Evolutionary conservation across 164 flowering plant genomes (phyloP).

Genomic region (Vitis amurensis): DNA sequence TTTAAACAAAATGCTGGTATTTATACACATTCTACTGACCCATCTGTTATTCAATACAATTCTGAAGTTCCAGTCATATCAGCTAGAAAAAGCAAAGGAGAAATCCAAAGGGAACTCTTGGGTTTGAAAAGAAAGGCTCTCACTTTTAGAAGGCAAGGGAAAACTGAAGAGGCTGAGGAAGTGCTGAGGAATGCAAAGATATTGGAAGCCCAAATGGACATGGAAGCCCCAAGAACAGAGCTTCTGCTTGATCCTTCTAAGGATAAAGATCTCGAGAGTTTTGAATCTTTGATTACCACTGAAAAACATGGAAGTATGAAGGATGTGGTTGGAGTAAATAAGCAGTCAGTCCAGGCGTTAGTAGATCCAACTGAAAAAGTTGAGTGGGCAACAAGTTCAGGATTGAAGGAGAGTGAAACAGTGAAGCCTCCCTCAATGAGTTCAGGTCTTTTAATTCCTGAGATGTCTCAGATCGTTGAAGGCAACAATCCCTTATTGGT

Average conservation of each 20-base stretch:
- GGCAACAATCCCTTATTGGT: constrained; percentile 3
- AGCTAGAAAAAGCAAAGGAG: constrained; percentile 22
- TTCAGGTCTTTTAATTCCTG: constrained; percentile 2
- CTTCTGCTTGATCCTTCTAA: constrained; percentile 2
- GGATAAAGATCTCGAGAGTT: constrained; percentile 1
- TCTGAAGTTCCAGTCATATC: background rate
- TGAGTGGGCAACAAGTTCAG: background rate
- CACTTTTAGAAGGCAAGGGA: constrained; percentile 34
- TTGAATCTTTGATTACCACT: constrained; percentile 5
- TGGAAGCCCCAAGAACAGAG: constrained; percentile 18
- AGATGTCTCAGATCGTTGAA: constrained; percentile 9
- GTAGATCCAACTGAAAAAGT: constrained; percentile 7
- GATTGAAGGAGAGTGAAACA: constrained; percentile 8
- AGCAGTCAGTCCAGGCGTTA: background rate
- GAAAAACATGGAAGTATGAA: constrained; percentile 1
- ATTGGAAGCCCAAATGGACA: constrained; percentile 28
- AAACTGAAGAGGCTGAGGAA: constrained; percentile 34
- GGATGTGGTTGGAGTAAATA: constrained; percentile 6
- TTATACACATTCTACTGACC: constrained; percentile 2
- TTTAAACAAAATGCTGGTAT: background rate
- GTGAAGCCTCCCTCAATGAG: constrained; percentile 4
- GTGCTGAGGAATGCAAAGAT: constrained; percentile 27
- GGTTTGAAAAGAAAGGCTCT: constrained; percentile 36
- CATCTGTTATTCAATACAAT: constrained; percentile 3
- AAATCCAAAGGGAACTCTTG: constrained; percentile 38